Evolutionary conservation across 2,329 filamentous ascomycete species (phyloP), one percentile per base, ranked within the genome.

Genomic region (Cryphonectria nitschkei): DNA sequence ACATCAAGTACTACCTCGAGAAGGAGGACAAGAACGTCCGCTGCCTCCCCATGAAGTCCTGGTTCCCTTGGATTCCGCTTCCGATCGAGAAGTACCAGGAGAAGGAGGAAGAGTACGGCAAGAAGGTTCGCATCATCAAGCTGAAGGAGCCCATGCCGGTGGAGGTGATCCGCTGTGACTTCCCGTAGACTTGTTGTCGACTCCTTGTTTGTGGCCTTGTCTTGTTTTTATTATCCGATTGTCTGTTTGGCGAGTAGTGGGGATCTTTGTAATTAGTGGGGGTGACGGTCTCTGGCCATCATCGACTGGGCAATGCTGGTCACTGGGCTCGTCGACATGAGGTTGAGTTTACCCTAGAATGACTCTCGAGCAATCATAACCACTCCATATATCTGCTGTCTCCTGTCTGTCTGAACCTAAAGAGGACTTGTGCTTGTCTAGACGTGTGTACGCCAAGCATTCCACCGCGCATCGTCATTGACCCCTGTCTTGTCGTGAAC

Each of bases 81-180:
- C 54, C 65, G 4, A 46, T 71, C 29, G 60, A 73, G 60, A 70
- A 65, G 39, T 67, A 69, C 41, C 37, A 65, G 41, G 52, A 71
- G 64, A 54, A 65, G 26, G 39, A 65, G 11, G 69, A 70, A 41
- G 29, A 71, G 26, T 41, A 73, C 29, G 71, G 67, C 26, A 50
- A 54, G 11, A 56, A 66, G 52, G 64, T 65, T 9, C 60, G 67
- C 14, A 63, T 39, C 41, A 52, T 73, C 41, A n/a, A 65, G 50
- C 64, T 73, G 63, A 65, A 71, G 50, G 39, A 73, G 26, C 43
- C 69, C 2, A 39, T 60, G 39, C 71, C 71, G 3, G 50, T 73
- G 22, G 71, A 73, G 67, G 66, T 73, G 29, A 67, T 73, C 54
- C 71, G 71, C 6, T 73, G 71, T 65, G 71, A 73, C 26, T 46